These are phyloP conservation scores for Globisporangium barbulae DNA, from an alignment of 352 stramenopile species.

Conservation along the genomic window DNA sequence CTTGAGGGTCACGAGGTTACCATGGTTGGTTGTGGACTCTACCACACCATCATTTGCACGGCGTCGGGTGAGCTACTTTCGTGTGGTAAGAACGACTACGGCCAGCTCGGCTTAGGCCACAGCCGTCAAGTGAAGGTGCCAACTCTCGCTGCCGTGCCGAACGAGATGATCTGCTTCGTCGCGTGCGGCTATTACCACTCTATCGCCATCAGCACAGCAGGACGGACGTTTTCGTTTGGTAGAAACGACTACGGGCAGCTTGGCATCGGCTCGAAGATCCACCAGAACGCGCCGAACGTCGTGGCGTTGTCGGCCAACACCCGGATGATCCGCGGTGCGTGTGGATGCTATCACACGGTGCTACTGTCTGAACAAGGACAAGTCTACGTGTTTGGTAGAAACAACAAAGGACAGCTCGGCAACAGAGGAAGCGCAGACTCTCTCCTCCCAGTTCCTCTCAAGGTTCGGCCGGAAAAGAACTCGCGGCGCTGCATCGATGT, in stretches of 20 bases:
- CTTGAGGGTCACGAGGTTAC: constrained; percentile 70
- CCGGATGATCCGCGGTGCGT: constrained; percentile 70
- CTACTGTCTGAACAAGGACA: constrained; percentile 79
- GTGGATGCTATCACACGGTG: constrained; percentile 86
- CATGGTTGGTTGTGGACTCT: constrained; percentile 80
- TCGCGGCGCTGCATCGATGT: constrained; percentile 74
- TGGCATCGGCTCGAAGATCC: constrained; percentile 80
- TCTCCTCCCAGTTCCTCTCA: constrained; percentile 74
- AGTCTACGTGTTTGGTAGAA: constrained; percentile 83
- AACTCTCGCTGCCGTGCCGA: constrained; percentile 51
- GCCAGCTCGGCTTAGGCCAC: constrained; percentile 76
- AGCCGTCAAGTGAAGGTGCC: constrained; percentile 75
- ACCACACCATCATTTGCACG: constrained; percentile 83
- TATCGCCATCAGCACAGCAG: constrained; percentile 58
- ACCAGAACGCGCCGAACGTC: constrained; percentile 72
- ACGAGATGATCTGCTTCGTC: constrained; percentile 78
- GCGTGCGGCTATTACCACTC: constrained; percentile 88
- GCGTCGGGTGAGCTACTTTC: constrained; percentile 58
- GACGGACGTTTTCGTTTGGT: constrained; percentile 75
- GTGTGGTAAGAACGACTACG: constrained; percentile 89
- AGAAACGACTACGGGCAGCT: constrained; percentile 88
- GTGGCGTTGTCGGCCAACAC: constrained; percentile 68
- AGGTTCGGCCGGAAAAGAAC: constrained; percentile 82
- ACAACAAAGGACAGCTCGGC: constrained; percentile 88
- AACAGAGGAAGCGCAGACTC: constrained; percentile 83